These are phyloP conservation scores for Pythium periplocum DNA, from an alignment of 352 stramenopile genomes.

Conservation along the genomic window DNA sequence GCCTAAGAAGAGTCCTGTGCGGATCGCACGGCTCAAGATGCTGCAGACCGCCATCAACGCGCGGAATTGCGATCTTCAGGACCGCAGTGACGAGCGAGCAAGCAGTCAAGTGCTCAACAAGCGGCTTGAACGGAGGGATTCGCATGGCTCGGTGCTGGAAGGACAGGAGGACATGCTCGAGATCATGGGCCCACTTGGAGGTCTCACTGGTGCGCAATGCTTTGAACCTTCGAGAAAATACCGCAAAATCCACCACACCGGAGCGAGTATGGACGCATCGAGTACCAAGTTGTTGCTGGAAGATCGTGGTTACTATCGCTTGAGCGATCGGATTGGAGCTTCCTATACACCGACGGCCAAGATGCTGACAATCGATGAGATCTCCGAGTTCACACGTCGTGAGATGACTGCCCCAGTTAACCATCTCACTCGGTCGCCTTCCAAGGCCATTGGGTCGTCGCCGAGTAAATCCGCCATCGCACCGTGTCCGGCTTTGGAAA, in stretches of 20 bases:
- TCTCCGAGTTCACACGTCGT: constrained; percentile 56
- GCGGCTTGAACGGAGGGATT: constrained; percentile 18
- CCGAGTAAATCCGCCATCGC: constrained; percentile 32
- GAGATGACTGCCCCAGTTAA: constrained; percentile 43
- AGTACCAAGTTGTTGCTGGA: constrained; percentile 22
- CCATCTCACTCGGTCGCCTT: constrained; percentile 24
- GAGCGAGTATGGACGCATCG: background rate
- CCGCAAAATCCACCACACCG: constrained; percentile 13
- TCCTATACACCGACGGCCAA: constrained; percentile 70
- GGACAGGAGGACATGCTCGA: constrained; percentile 44
- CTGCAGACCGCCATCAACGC: constrained; percentile 79
- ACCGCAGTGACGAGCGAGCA: constrained; percentile 21
- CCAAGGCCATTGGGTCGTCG: constrained; percentile 21
- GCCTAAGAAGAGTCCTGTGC: constrained; percentile 68
- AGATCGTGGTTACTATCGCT: constrained; percentile 66
- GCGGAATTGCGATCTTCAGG: constrained; percentile 62
- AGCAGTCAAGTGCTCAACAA: background rate
- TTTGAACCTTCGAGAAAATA: constrained; percentile 28
- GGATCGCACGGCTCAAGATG: constrained; percentile 76
- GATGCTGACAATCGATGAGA: constrained; percentile 58
- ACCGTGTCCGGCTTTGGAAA: constrained; percentile 50
- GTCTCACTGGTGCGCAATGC: constrained; percentile 37
- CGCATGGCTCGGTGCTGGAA: constrained; percentile 16
- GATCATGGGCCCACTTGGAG: constrained; percentile 68
- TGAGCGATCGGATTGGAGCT: constrained; percentile 77